Evolutionary conservation across 352 stramenopile species (phyloP).

Genomic region (Globisporangium emineosum): DNA sequence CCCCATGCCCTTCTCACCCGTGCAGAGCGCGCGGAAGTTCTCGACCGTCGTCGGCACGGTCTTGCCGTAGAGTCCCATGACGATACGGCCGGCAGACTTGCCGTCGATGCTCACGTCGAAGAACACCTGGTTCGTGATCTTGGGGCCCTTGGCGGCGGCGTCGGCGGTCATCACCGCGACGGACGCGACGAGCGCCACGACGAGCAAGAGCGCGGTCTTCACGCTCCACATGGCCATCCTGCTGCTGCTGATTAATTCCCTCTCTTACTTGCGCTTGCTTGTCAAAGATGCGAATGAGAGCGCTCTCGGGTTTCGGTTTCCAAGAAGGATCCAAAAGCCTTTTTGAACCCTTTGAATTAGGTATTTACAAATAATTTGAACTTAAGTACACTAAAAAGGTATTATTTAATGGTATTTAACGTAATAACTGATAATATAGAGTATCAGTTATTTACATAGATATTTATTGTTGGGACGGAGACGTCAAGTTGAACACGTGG

Average conservation of each 20-base stretch:
- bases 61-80: constrained; percentile 85
- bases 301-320: background rate
- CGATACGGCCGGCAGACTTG: constrained; percentile 70
- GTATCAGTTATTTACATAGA: too few species aligned
- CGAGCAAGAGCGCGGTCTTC: constrained; percentile 35
- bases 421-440: too few species aligned
- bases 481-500: too few species aligned
- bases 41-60: constrained; percentile 83
- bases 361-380: background rate
- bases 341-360: background rate
- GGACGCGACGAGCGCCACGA: constrained; percentile 26
- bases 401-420: too few species aligned
- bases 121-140: constrained; percentile 92
- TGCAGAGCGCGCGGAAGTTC: constrained; percentile 60
- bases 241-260: background rate
- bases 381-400: background rate
- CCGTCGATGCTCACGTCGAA: constrained; percentile 96
- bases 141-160: constrained; percentile 48
- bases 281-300: constrained; percentile 2
- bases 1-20: constrained; percentile 68
- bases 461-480: too few species aligned
- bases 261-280: background rate
- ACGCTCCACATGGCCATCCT: constrained; percentile 59
- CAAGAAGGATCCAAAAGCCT: constrained; percentile 8
- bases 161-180: constrained; percentile 26